Conservation (phyloP, 441 rosid species). For the Isatis lusitanica region DNA sequence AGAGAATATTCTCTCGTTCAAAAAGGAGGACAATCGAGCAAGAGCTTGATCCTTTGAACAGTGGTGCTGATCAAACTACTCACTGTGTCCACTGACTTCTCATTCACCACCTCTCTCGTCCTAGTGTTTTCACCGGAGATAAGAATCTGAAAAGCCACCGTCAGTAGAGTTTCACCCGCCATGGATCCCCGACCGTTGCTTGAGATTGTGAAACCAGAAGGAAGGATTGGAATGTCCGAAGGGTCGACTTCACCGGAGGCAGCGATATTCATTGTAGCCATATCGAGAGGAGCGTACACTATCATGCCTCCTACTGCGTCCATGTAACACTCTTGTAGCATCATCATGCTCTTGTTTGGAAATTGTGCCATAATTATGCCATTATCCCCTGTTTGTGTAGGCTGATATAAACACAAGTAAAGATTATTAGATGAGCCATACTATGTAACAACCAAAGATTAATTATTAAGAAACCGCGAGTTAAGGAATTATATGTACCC, state of each 20-base stretch:
- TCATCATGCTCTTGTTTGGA: constrained; percentile 34
- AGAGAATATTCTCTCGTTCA: constrained; percentile 37
- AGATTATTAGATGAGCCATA: background rate
- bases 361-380: background rate
- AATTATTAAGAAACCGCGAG: background rate
- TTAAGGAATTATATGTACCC: constrained; percentile 36
- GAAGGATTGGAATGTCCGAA: constrained; percentile 49
- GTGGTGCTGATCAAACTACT: constrained; percentile 56
- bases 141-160: constrained; percentile 59
- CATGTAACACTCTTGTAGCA: constrained; percentile 61
- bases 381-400: background rate
- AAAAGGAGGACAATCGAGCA: constrained; percentile 40
- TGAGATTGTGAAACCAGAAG: constrained; percentile 72
- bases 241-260: constrained; percentile 39
- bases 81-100: constrained; percentile 50
- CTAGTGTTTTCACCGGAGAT: constrained; percentile 13
- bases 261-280: constrained; percentile 37
- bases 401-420: constrained; percentile 27
- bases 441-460: background rate
- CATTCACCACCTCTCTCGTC: constrained; percentile 32
- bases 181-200: constrained; percentile 41
- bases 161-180: constrained; percentile 42
- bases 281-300: constrained; percentile 60
- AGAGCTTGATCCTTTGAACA: constrained; percentile 48
- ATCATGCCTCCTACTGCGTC: constrained; percentile 50